These are phyloP conservation scores for Euptelea pleiosperma DNA, from an alignment of 164 flowering plant species.

Conservation along the genomic window DNA sequence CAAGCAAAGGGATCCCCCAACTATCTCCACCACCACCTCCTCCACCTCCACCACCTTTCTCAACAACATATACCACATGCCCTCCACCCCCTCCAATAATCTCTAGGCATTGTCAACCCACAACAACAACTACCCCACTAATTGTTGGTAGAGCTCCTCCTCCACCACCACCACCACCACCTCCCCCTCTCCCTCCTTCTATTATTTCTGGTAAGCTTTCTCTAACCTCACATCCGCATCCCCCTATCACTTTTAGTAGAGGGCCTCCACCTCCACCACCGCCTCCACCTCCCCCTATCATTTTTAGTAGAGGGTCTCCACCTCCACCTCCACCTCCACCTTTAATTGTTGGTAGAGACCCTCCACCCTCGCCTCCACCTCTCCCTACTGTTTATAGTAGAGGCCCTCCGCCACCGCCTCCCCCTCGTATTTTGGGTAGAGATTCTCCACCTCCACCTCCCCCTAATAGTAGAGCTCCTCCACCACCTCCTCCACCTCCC, in stretches of 20 bases:
- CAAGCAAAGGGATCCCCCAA: background rate
- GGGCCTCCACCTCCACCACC: slow-evolving; percentile 24
- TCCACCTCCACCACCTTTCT: slow-evolving; percentile 14
- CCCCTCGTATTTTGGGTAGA: slow-evolving; percentile 14
- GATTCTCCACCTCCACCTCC: slow-evolving; percentile 37
- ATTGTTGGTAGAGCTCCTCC: slow-evolving; percentile 13
- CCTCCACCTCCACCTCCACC: slow-evolving; percentile 16
- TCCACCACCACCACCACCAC: slow-evolving; percentile 19
- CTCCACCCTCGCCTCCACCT: slow-evolving; percentile 22
- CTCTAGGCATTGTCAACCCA: too few relatives aligned
- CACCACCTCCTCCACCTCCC: slow-evolving; percentile 33
- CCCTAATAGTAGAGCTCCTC: slow-evolving; percentile 17
- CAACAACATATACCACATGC: too few relatives aligned
- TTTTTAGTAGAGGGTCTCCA: slow-evolving; percentile 5
- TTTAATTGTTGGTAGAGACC: background rate
- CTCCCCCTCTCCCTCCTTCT: slow-evolving; percentile 10
- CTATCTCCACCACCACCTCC: slow-evolving; percentile 13
- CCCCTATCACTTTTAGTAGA: background rate
- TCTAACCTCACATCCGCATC: slow-evolving; percentile 16
- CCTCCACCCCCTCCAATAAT: background rate
- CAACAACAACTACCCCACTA: too few relatives aligned
- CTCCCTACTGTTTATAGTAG: background rate
- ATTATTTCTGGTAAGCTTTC: background rate
- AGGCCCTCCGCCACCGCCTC: slow-evolving; percentile 25
- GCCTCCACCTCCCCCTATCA: slow-evolving; percentile 8